These are phyloP conservation scores for Moesziomyces sp. DNA, from an alignment of 1,284 basidiomycete genomes.

Conservation along the genomic window DNA sequence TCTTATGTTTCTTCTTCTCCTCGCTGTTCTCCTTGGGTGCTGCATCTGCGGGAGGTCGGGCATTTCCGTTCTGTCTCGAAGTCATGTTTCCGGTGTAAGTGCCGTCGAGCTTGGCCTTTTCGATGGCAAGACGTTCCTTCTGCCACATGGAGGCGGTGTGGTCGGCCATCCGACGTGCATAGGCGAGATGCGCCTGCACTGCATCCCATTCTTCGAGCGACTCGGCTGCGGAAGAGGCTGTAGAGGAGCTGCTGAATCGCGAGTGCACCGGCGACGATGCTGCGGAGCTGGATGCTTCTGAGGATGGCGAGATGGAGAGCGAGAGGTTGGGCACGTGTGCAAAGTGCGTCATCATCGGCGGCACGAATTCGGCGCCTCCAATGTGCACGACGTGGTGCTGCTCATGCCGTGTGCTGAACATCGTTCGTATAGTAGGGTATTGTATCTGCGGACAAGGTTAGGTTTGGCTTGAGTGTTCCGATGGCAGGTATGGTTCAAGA, in stretches of 20 bases:
- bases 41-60: constrained; percentile 16
- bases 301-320: constrained; percentile 26
- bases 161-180: constrained; percentile 28
- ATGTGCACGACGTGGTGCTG: constrained; percentile 37
- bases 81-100: constrained; percentile 44
- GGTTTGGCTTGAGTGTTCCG: neutral
- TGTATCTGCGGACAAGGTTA: too few relatives aligned
- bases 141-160: constrained; percentile 48
- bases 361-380: constrained; percentile 35
- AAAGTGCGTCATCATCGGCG: constrained; percentile 41
- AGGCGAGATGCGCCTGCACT: constrained; percentile 33
- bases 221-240: constrained; percentile 12
- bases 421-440: neutral
- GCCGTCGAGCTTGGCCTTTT: constrained; percentile 41
- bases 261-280: constrained; percentile 25
- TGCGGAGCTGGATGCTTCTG: constrained; percentile 26
- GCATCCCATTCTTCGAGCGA: constrained; percentile 31
- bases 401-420: constrained; percentile 19
- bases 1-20: constrained; percentile 9
- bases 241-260: constrained; percentile 28
- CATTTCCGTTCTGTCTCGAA: constrained; percentile 33
- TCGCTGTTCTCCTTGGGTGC: neutral
- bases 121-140: constrained; percentile 40
- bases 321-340: constrained; percentile 17
- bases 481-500: neutral